These are phyloP conservation scores for Moesziomyces sp. DNA, from an alignment of 1,284 basidiomycete genomes.

Conservation along the genomic window DNA sequence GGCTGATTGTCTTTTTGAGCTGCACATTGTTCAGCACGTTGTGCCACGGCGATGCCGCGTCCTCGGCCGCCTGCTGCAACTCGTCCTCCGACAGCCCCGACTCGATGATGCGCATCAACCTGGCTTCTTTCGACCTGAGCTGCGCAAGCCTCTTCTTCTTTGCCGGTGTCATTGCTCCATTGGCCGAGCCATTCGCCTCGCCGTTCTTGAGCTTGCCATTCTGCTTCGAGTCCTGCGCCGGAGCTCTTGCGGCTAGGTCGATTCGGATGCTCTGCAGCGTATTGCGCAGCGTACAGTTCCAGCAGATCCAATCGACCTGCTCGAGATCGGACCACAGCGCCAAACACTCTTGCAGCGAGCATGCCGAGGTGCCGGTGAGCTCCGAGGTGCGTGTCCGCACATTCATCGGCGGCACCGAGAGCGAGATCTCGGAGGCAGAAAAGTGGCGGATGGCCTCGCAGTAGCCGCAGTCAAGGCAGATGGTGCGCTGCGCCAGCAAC, in stretches of 20 bases:
- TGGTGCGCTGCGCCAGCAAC: constrained; percentile 57
- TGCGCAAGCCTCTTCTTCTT: constrained; percentile 42
- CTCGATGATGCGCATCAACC: constrained; percentile 31
- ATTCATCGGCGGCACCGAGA: constrained; percentile 51
- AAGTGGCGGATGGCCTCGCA: constrained; percentile 63
- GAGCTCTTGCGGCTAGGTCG: constrained; percentile 20
- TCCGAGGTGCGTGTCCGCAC: constrained; percentile 30
- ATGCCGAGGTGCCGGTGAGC: constrained; percentile 43
- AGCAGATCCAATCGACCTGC: constrained; percentile 65
- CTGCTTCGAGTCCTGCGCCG: constrained; percentile 7
- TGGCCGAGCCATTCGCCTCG: constrained; percentile 15
- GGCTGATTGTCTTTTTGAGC: constrained; percentile 43
- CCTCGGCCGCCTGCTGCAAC: constrained; percentile 26
- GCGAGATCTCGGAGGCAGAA: constrained; percentile 55
- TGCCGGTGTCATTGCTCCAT: constrained; percentile 18
- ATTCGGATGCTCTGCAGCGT: constrained; percentile 27
- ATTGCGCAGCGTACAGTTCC: constrained; percentile 56
- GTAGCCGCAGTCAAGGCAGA: constrained; percentile 64
- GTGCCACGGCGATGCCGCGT: constrained; percentile 25
- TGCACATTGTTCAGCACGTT: constrained; percentile 27
- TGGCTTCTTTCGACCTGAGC: constrained; percentile 27
- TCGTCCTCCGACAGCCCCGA: constrained; percentile 58
- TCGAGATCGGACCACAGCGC: constrained; percentile 60
- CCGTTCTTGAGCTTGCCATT: constrained; percentile 23
- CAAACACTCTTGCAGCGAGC: constrained; percentile 59